Evolutionary conservation across 768 basidiomycete species (phyloP).

Genomic region (Guyanaporus albipodus): DNA sequence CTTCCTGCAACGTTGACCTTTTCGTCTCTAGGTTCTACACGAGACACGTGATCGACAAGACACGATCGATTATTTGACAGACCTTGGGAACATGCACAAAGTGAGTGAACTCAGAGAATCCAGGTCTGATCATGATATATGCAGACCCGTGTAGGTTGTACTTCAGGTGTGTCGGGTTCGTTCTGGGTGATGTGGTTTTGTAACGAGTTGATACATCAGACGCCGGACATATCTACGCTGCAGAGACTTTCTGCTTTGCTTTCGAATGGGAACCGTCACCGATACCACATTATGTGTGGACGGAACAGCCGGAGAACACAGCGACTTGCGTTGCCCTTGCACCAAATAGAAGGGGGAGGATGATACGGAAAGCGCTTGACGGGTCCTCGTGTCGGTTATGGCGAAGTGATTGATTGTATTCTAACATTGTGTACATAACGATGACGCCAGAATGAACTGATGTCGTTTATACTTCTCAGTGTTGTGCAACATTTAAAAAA

Average conservation of each 20-base stretch:
- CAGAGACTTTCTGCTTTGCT: slow-evolving; percentile 32
- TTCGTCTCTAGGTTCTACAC: slow-evolving; percentile 34
- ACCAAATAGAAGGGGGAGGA: slow-evolving; percentile 36
- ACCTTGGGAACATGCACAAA: slow-evolving; percentile 41
- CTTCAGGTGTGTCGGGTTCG: slow-evolving; percentile 32
- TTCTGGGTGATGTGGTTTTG: too few species aligned
- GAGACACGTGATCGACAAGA: slow-evolving; percentile 36
- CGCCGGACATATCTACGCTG: slow-evolving; percentile 31
- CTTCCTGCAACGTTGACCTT: background rate
- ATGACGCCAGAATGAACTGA: too few species aligned
- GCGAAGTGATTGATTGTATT: slow-evolving; percentile 17
- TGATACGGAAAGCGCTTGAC: slow-evolving; percentile 40
- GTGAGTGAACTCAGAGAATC: slow-evolving; percentile 20
- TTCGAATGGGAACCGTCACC: slow-evolving; percentile 18
- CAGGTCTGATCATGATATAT: background rate
- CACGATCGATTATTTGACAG: slow-evolving; percentile 36
- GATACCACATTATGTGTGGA: slow-evolving; percentile 40
- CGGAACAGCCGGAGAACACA: slow-evolving; percentile 41
- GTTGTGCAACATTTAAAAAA: too few species aligned
- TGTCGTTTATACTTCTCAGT: too few species aligned
- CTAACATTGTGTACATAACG: too few species aligned
- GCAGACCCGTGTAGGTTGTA: slow-evolving; percentile 29
- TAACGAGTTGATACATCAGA: slow-evolving; percentile 18
- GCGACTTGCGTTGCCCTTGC: slow-evolving; percentile 43
- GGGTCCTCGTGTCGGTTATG: slow-evolving; percentile 39